A percentile compares a stretch with the other conserved stretches of the same genome.
Evolutionary conservation across 1,284 basidiomycete genomes (phyloP).

Genomic region (Ceratobasidium theobromae): DNA sequence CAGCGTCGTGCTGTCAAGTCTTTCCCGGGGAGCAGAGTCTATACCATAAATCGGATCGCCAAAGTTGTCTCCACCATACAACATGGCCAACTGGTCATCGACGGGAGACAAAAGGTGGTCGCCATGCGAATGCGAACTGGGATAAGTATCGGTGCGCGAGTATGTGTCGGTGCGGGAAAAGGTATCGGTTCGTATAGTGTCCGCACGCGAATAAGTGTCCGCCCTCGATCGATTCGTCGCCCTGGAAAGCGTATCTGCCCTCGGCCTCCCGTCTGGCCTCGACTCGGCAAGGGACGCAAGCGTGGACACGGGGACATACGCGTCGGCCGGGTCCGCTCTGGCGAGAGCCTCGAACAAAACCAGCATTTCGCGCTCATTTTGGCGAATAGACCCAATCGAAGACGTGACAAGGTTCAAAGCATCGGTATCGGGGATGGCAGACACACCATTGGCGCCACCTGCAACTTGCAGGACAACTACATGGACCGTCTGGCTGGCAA

Average conservation of each 20-base stretch:
- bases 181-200: not conserved
- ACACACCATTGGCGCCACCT: constrained; percentile 23
- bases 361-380: not conserved
- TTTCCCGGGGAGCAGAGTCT: not conserved
- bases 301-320: constrained; percentile 1
- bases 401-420: constrained; percentile 15
- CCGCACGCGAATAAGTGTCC: too few relatives aligned
- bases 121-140: not conserved
- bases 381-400: not conserved
- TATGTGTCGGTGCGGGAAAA: not conserved
- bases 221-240: not conserved
- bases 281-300: too few relatives aligned
- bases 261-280: not conserved
- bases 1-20: constrained; percentile 4
- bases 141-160: constrained; percentile 3
- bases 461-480: constrained; percentile 42
- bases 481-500: constrained; percentile 56
- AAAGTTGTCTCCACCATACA: not conserved
- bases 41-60: not conserved
- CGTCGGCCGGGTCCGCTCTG: not conserved
- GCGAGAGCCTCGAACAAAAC: constrained; percentile 9
- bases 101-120: not conserved
- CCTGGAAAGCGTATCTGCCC: not conserved
- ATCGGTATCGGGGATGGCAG: not conserved
- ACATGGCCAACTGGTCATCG: constrained; percentile 14